Conservation (phyloP, 805 yeast genomes). For the Myxozyma neglecta region DNA sequence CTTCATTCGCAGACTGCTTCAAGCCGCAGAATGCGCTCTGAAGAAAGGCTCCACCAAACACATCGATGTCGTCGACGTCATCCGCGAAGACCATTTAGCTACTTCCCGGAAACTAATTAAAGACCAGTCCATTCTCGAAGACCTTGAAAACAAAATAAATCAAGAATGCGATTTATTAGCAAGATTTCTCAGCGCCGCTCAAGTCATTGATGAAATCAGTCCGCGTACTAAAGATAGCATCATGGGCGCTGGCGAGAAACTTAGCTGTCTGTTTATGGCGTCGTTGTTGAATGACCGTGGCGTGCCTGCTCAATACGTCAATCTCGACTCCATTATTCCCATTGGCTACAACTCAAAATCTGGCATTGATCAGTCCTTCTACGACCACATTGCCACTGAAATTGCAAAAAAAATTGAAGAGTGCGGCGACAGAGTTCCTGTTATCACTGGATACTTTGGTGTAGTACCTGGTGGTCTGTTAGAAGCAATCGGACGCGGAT, state of each 20-base stretch:
- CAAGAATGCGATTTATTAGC: conserved; percentile 66
- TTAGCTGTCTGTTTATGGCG: conserved; percentile 86
- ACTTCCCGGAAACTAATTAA: conserved; percentile 64
- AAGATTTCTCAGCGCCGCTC: conserved; percentile 79
- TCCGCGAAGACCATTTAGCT: conserved; percentile 72
- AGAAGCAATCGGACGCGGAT: conserved; percentile 94
- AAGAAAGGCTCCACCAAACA: conserved; percentile 53
- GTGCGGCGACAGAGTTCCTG: conserved; percentile 57
- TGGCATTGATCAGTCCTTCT: conserved; percentile 67
- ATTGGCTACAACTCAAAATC: conserved; percentile 53
- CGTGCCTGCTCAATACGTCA: conserved; percentile 73
- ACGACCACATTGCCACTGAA: conserved; percentile 50
- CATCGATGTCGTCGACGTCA: conserved; percentile 57
- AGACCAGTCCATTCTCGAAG: conserved; percentile 47
- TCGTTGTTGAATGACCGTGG: conserved; percentile 81
- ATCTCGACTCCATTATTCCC: conserved; percentile 72
- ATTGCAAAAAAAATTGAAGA: conserved; percentile 51
- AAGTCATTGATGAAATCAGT: conserved; percentile 87
- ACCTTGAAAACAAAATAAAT: conserved; percentile 60
- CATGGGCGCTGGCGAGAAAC: conserved; percentile 91
- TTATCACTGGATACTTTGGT: conserved; percentile 94
- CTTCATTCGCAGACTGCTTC: conserved; percentile 52
- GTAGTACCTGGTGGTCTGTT: conserved; percentile 92
- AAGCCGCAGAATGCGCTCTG: conserved; percentile 68
- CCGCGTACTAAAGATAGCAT: conserved; percentile 84